Percentiles rank a stretch among this genome's conserved stretches.
phyloP scores from a whole-genome alignment of 2,329 filamentous ascomycete species.

The Epicoccum nigrum region DNA sequence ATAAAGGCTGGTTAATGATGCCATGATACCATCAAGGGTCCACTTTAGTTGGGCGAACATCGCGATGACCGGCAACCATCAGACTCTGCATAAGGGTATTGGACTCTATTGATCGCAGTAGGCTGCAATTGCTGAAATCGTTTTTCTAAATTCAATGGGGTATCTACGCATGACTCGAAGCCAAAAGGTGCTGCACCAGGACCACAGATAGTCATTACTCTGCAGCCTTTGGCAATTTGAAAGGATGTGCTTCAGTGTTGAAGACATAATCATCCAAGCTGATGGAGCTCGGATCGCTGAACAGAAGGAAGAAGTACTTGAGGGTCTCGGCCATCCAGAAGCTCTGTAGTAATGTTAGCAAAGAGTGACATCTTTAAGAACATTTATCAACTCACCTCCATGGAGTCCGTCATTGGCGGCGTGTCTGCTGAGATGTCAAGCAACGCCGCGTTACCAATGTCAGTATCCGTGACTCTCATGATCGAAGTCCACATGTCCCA shows the following conservation, averaged over 20 bases:
- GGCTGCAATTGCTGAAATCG: neutral
- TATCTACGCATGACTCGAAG: neutral
- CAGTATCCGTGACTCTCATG: slow-evolving; percentile 50
- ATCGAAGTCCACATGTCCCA: slow-evolving; percentile 60
- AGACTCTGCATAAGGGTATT: neutral
- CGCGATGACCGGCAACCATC: neutral
- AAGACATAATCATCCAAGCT: slow-evolving; percentile 55
- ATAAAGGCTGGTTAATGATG: slow-evolving; percentile 6
- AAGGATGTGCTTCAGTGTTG: slow-evolving; percentile 58
- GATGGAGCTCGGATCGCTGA: slow-evolving; percentile 51
- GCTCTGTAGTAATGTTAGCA: slow-evolving; percentile 37
- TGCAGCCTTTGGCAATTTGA: slow-evolving; percentile 38
- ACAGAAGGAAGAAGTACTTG: slow-evolving; percentile 58
- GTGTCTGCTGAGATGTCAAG: slow-evolving; percentile 49
- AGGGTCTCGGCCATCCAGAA: slow-evolving; percentile 59
- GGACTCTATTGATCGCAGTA: neutral
- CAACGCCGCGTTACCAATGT: slow-evolving; percentile 55
- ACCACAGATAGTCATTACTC: neutral
- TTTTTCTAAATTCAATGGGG: neutral
- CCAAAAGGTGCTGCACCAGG: neutral
- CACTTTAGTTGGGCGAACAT: slow-evolving; percentile 9
- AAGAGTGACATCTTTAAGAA: neutral
- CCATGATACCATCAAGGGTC: slow-evolving; percentile 9
- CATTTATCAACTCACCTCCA: slow-evolving; percentile 47
- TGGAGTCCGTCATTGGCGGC: slow-evolving; percentile 50